phyloP scores from a whole-genome alignment of 345 rosid genomes.

The Euphorbia lathyris region DNA sequence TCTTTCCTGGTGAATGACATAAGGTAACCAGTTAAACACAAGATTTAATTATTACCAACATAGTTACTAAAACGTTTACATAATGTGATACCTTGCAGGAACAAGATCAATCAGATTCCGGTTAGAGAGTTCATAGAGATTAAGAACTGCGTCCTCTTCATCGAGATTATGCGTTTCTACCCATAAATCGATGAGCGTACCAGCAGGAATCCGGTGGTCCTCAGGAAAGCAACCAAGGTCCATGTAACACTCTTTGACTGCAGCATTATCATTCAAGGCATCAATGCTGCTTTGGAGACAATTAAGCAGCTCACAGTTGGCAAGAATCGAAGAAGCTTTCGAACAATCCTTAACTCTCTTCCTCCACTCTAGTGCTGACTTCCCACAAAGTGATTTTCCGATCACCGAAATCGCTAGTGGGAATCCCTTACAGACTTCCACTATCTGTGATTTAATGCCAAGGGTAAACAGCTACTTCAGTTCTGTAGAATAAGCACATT shows the following conservation, averaged over 20 bases:
- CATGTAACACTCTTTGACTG: conserved; percentile 24
- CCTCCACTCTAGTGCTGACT: conserved; percentile 23
- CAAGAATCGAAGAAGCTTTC: conserved; percentile 18
- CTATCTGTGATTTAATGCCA: conserved; percentile 20
- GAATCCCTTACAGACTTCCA: conserved; percentile 23
- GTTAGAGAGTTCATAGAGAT: conserved; percentile 16
- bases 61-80: not conserved
- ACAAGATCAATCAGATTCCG: conserved; percentile 20
- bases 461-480: not conserved
- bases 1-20: conserved; percentile 22
- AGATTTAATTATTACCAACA: not conserved
- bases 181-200: conserved; percentile 23
- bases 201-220: conserved; percentile 22
- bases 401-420: conserved; percentile 26
- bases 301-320: conserved; percentile 8
- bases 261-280: conserved; percentile 14
- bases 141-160: conserved; percentile 14
- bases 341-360: conserved; percentile 12
- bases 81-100: conserved; percentile 8
- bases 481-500: not conserved
- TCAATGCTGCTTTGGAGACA: conserved; percentile 30
- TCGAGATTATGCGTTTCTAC: conserved; percentile 17
- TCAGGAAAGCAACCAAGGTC: conserved; percentile 32
- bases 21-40: not conserved
- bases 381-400: conserved; percentile 17